Base-by-base conservation (phyloP, 2,329 filamentous ascomycete genomes). In the Coniochaeta hoffmannii region DNA sequence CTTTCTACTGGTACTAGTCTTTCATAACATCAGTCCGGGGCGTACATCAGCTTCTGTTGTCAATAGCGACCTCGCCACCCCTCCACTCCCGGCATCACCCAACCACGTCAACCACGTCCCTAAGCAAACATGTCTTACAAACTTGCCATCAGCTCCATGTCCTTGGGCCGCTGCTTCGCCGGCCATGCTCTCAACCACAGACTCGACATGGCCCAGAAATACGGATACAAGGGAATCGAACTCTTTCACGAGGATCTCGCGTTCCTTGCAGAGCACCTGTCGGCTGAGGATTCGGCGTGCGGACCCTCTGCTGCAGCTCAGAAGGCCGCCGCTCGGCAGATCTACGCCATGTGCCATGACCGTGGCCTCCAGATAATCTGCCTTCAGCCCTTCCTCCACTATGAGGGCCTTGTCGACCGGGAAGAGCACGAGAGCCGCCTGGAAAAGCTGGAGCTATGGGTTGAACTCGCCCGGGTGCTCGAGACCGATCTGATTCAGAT, bases 191-290 rank as follows among this genome's bases (percentile, higher is more conserved):
- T 93, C 22, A 69, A 76, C 1, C 72, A 80, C 65, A 93, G 91
- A 65, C 78, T 93, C 51, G 77, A 85, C 65, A 80, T 84, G 72
- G 88, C 88, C 10, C 74, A 80, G 6, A 73, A 76, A 55, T 78
- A 87, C 62, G 85, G 84, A 19, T 83, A 90, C 65, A 69, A 79
- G 57, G 87, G 86, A 53, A 81, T 93, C 60, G 89, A 93, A 67
- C 76, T 91, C 19, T 91, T 90, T 73, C 85, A 87, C 68, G 88
- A 93, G 66, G 89, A 93, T 66, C 77, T 93, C 3, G 73, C 82
- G 57, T 82, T 84, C 62, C 65, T 87, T 14, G 82, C 86, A 26
- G 62, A 60, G 62, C 68, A 36, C 1, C 53, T 65, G 10, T 59
- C 58, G 10, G 11, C 32, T 5, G 28, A 56, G 54, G 28, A 1